Conservation (phyloP, 2,329 filamentous ascomycete genomes). For the Neofusicoccum parvum region DNA sequence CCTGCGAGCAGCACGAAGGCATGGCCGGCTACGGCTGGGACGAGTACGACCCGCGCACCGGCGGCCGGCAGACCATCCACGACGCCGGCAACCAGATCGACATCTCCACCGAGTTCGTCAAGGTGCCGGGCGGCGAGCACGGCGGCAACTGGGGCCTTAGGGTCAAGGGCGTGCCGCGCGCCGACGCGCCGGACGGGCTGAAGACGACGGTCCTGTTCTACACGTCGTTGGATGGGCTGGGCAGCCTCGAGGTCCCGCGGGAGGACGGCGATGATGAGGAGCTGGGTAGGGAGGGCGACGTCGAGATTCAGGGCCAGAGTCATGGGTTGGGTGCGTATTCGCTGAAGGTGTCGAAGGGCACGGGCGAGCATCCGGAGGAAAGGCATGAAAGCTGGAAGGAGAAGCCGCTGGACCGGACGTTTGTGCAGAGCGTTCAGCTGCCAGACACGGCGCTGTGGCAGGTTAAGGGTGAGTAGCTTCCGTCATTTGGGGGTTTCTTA, state of each 20-base stretch:
- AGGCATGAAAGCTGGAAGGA: constrained; percentile 65
- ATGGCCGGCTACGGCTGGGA: constrained; percentile 98
- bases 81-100: constrained; percentile 87
- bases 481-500: rapidly evolving
- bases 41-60: constrained; percentile 86
- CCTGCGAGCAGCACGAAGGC: constrained; percentile 86
- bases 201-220: constrained; percentile 84
- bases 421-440: constrained; percentile 71
- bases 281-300: constrained; percentile 59
- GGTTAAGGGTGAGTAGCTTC: constrained; percentile 60
- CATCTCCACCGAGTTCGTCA: constrained; percentile 90
- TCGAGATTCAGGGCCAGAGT: constrained; percentile 72
- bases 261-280: constrained; percentile 53
- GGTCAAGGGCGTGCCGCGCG: constrained; percentile 77
- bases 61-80: constrained; percentile 87
- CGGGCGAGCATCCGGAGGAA: constrained; percentile 58
- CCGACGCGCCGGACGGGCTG: constrained; percentile 65
- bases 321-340: constrained; percentile 76
- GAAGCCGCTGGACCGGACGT: constrained; percentile 74
- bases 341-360: constrained; percentile 74
- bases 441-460: constrained; percentile 79
- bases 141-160: constrained; percentile 92
- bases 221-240: constrained; percentile 74
- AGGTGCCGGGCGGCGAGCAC: constrained; percentile 80
- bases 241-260: constrained; percentile 59